Percentiles rank a stretch among this genome's conserved stretches.
phyloP scores from a whole-genome alignment of 208 protist species.

The Leishmania tropica region DNA sequence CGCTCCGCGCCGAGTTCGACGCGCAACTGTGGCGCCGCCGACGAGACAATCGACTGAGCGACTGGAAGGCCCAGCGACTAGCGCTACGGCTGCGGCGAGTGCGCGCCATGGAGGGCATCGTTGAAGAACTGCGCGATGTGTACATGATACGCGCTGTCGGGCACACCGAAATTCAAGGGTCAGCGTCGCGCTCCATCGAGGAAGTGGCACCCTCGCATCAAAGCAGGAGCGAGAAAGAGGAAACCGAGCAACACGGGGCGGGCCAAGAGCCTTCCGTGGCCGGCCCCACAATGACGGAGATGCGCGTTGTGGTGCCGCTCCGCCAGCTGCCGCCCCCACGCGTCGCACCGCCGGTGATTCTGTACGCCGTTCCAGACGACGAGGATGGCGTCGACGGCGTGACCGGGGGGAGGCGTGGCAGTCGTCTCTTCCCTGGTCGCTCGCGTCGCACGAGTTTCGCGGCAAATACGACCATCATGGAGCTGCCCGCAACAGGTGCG shows the following conservation, averaged over 20 bases:
- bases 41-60: conserved; percentile 40
- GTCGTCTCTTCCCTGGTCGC: not conserved
- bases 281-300: not conserved
- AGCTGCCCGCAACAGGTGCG: not conserved
- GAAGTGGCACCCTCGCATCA: not conserved
- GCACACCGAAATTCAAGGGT: not conserved
- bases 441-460: conserved; percentile 34
- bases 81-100: conserved; percentile 47
- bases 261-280: not conserved
- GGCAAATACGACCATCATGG: conserved; percentile 19
- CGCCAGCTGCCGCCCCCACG: conserved; percentile 14
- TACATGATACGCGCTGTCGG: conserved; percentile 33
- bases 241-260: conserved; percentile 4
- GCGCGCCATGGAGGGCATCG: conserved; percentile 41
- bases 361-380: conserved; percentile 14
- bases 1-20: conserved; percentile 46
- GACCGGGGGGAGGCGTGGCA: not conserved
- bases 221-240: not conserved
- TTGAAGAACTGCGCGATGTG: conserved; percentile 59
- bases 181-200: not conserved
- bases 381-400: not conserved
- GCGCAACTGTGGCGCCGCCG: conserved; percentile 26
- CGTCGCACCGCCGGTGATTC: conserved; percentile 15
- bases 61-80: conserved; percentile 65
- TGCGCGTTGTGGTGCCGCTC: conserved; percentile 24